Conservation (phyloP, 139 green algal species). For the Pleodorina starrii region DNA sequence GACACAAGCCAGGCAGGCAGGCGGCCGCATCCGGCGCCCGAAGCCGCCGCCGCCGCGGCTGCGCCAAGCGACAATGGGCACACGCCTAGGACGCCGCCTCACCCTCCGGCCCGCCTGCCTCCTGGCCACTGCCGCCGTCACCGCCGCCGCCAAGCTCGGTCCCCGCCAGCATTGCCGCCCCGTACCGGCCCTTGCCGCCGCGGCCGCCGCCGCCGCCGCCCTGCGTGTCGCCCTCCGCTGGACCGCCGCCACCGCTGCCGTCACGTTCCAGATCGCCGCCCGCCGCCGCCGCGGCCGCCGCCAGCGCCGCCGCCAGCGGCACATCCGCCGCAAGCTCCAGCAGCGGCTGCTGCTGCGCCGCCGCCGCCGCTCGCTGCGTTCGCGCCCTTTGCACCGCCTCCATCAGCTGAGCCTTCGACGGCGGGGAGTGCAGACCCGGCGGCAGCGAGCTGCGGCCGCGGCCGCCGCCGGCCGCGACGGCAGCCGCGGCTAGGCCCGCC, state of each 20-base stretch:
- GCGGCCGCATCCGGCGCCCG: no score
- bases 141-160: not conserved
- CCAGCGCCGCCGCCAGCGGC: slow-evolving; percentile 22
- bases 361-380: slow-evolving; percentile 27
- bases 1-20: no score
- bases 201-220: no score
- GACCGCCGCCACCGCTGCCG: not conserved
- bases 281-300: not conserved
- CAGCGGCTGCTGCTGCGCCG: not conserved
- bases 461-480: not conserved
- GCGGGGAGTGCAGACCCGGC: slow-evolving; percentile 30
- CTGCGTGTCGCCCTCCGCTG: not conserved
- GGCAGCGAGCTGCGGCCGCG: not conserved
- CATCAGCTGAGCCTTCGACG: slow-evolving; percentile 6
- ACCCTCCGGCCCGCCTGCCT: no score
- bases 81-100: no score
- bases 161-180: not conserved
- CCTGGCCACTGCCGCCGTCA: no score
- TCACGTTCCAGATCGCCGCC: not conserved
- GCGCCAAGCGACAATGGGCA: no score
- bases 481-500: not conserved
- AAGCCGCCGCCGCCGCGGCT: no score
- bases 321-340: slow-evolving; percentile 17
- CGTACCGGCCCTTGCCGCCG: not conserved
- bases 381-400: slow-evolving; percentile 21